These are phyloP conservation scores for Zygoascus hellenicus DNA, from an alignment of 1,139 yeast genomes.

Conservation along the genomic window DNA sequence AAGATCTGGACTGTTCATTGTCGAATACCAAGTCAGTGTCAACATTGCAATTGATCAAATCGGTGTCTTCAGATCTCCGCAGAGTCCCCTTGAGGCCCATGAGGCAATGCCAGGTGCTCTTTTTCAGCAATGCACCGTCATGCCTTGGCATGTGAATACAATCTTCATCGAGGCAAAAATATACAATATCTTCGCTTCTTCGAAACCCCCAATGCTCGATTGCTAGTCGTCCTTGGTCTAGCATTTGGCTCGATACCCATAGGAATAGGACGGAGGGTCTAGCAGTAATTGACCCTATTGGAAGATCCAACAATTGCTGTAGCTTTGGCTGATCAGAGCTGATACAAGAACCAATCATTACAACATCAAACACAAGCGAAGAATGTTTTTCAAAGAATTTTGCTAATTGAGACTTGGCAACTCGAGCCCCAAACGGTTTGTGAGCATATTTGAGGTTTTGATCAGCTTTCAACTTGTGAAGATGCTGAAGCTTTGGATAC, in stretches of 20 bases:
- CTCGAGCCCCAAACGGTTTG: constrained; percentile 61
- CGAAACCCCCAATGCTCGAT: constrained; percentile 73
- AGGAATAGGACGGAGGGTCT: constrained; percentile 81
- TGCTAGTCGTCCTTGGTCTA: constrained; percentile 45
- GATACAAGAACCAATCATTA: constrained; percentile 82
- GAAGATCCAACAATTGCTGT: constrained; percentile 56
- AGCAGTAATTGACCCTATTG: constrained; percentile 66
- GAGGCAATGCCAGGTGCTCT: constrained; percentile 80
- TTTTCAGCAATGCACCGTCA: constrained; percentile 18
- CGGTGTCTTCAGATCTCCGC: constrained; percentile 74
- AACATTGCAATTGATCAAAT: constrained; percentile 83
- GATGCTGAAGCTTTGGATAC: constrained; percentile 70
- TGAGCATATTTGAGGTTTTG: constrained; percentile 49
- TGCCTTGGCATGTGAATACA: constrained; percentile 25
- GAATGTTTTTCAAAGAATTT: constrained; percentile 46
- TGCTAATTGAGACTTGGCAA: constrained; percentile 48
- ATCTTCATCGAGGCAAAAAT: constrained; percentile 39
- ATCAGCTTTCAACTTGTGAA: constrained; percentile 55
- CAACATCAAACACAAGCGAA: constrained; percentile 68
- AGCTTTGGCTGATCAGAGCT: constrained; percentile 51
- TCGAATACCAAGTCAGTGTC: constrained; percentile 82
- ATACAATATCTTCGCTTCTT: constrained; percentile 79
- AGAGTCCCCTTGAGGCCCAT: constrained; percentile 96
- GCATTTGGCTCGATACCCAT: constrained; percentile 70
- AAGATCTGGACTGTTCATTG: constrained; percentile 21